Evolutionary conservation across 164 flowering plant genomes (phyloP), one percentile per base, ranked within the genome.

Genomic region (Tinospora cordifolia): DNA sequence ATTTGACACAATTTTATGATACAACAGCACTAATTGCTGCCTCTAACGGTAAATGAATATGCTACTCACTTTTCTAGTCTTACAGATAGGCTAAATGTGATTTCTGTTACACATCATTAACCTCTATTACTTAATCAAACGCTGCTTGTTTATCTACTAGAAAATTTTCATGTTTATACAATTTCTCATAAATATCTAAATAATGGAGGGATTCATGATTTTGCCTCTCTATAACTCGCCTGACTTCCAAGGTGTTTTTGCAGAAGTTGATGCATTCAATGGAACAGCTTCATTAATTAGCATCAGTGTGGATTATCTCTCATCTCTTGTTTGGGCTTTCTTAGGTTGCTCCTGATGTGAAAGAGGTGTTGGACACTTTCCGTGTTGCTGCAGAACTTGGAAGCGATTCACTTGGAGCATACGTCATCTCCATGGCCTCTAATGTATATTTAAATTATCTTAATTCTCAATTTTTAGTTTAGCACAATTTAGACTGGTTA

Each of bases 401-500:
- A 69, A 87, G 86, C 78, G 98, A 91, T 74, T 90, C 94, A 66
- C 83, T 93, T 67, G 98, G 97, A 74, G 98, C 98, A 59, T 93
- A 93, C 81, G 96, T 93, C 70, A 93, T 90, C 75, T 93, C 98
- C 74, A 93, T 93, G 97, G 98, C 97, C 63, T 90, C 98, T 62
- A 81, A 90, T 82, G 98, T 93, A 84, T 65, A 36, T 41, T 41
- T 8, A 41, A 40, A 15, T n/a, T n/a, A n/a, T 25, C 44, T 60
- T 70, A 54, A 22, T 25, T 27, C 39, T 21, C 3, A 36, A 44
- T 40, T 40, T 64, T 14, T 72, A 36, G 41, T 60, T 59, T 64
- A 41, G 4, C 19, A 54, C 17, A 8, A 7, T 63, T 58, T 62
- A 47, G 24, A 44, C 49, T n/a, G 44, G 51, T 40, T 65, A 46